These are phyloP conservation scores for Epichloe hybrida DNA, from an alignment of 2,329 filamentous ascomycete genomes.

Conservation along the genomic window DNA sequence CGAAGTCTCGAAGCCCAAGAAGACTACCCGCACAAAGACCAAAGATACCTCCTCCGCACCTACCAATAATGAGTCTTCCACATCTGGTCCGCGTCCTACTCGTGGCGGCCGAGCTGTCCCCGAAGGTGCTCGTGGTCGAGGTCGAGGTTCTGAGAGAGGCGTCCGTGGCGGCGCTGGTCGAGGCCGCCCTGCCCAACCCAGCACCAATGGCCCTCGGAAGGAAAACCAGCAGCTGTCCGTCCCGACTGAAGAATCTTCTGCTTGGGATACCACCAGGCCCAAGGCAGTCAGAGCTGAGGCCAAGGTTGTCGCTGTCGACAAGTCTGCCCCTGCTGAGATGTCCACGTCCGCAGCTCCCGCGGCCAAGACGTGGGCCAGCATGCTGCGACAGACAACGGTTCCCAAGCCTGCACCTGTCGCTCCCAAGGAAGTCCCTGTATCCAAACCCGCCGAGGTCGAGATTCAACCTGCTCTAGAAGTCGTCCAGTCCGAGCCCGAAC, in stretches of 20 bases:
- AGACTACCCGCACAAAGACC: slow-evolving; percentile 60
- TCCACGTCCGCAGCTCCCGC: slow-evolving; percentile 25
- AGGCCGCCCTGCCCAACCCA: slow-evolving; percentile 43
- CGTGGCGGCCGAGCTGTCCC: slow-evolving; percentile 48
- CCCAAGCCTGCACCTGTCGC: slow-evolving; percentile 36
- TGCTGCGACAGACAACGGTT: slow-evolving; percentile 48
- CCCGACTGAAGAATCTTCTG: slow-evolving; percentile 54
- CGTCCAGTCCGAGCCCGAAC: slow-evolving; percentile 21
- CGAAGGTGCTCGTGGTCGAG: slow-evolving; percentile 49
- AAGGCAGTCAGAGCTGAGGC: slow-evolving; percentile 21
- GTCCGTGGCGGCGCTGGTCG: slow-evolving; percentile 40
- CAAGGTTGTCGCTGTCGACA: slow-evolving; percentile 18
- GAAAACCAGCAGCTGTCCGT: slow-evolving; percentile 44
- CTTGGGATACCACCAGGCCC: slow-evolving; percentile 31
- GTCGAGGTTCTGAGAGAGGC: slow-evolving; percentile 49
- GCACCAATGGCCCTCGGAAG: slow-evolving; percentile 49
- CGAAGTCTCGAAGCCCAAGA: slow-evolving; percentile 70
- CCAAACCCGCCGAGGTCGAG: slow-evolving; percentile 26
- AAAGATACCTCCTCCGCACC: slow-evolving; percentile 46
- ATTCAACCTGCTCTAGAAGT: slow-evolving; percentile 25
- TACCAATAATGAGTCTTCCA: slow-evolving; percentile 32
- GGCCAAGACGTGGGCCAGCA: slow-evolving; percentile 60
- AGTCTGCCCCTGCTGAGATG: slow-evolving; percentile 22
- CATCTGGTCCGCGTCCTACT: slow-evolving; percentile 31
- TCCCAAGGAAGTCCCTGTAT: slow-evolving; percentile 13